These are phyloP conservation scores for Pyrenochaeta sp. DNA, from an alignment of 2,329 filamentous ascomycete genomes.

Conservation along the genomic window DNA sequence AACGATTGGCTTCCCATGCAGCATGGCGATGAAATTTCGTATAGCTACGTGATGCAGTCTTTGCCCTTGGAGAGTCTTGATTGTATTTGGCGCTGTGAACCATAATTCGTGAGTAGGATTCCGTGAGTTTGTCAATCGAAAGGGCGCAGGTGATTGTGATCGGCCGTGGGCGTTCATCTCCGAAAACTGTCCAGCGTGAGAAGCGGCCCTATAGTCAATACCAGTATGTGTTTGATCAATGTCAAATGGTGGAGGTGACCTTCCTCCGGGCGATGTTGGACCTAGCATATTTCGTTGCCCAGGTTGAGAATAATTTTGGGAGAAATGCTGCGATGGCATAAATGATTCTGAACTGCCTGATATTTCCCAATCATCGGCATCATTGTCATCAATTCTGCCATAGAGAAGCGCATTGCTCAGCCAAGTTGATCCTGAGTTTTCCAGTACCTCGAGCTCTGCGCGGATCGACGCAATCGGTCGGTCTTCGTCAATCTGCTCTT, in stretches of 20 bases:
- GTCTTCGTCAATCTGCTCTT: slow-evolving; percentile 48
- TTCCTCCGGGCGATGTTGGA: slow-evolving; percentile 34
- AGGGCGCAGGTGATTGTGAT: slow-evolving; percentile 22
- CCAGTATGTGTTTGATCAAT: slow-evolving; percentile 35
- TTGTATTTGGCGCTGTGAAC: slow-evolving; percentile 65
- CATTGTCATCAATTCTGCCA: slow-evolving; percentile 45
- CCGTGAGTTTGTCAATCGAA: slow-evolving; percentile 11
- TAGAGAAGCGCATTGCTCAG: slow-evolving; percentile 47
- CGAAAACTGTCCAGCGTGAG: slow-evolving; percentile 24
- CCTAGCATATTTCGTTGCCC: slow-evolving; percentile 34
- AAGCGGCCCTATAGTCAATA: slow-evolving; percentile 19
- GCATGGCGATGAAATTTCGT: slow-evolving; percentile 72
- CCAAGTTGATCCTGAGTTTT: slow-evolving; percentile 49
- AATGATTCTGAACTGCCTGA: slow-evolving; percentile 34
- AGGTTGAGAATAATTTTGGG: slow-evolving; percentile 23
- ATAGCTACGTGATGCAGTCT: slow-evolving; percentile 70
- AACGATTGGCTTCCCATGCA: slow-evolving; percentile 71
- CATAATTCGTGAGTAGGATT: slow-evolving; percentile 62
- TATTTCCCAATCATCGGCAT: slow-evolving; percentile 42
- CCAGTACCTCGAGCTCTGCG: slow-evolving; percentile 44
- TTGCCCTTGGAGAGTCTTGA: slow-evolving; percentile 58
- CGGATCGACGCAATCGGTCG: slow-evolving; percentile 47
- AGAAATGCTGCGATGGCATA: slow-evolving; percentile 16
- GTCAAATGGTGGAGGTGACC: slow-evolving; percentile 39
- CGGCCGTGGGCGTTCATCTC: slow-evolving; percentile 12